A percentile compares a stretch with the other conserved stretches of the same genome.
Evolutionary conservation across 1,139 yeast species (phyloP).

Genomic region (Pichia sp.): DNA sequence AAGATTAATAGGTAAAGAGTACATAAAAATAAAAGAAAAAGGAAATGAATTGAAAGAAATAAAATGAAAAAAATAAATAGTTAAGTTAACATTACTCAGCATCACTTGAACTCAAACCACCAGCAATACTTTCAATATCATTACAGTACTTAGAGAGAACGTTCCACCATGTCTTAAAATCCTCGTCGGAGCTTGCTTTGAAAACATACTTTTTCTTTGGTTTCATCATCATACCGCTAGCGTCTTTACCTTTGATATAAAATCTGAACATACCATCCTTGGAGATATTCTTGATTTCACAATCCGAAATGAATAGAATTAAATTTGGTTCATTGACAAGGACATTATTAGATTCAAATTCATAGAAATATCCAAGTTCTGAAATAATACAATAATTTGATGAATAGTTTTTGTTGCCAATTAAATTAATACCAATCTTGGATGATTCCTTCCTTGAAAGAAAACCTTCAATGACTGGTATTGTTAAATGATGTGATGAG

Average conservation of each 20-base stretch:
- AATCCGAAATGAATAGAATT: slow-evolving; percentile 39
- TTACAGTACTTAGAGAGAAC: slow-evolving; percentile 17
- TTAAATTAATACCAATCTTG: slow-evolving; percentile 18
- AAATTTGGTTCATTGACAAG: slow-evolving; percentile 36
- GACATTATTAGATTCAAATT: slow-evolving; percentile 35
- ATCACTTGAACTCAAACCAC: background rate
- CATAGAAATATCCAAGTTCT: slow-evolving; percentile 34
- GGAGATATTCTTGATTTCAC: slow-evolving; percentile 28
- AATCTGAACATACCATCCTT: slow-evolving; percentile 29
- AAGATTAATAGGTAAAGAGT: background rate
- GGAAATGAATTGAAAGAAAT: background rate
- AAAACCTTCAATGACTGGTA: slow-evolving; percentile 40
- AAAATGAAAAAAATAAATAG: background rate
- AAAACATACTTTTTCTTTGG: slow-evolving; percentile 34
- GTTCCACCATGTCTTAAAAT: slow-evolving; percentile 36
- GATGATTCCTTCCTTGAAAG: slow-evolving; percentile 36
- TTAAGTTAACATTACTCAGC: background rate
- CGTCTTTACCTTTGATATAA: slow-evolving; percentile 36
- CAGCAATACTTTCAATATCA: no score
- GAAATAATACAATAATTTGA: slow-evolving; percentile 40
- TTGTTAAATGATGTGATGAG: slow-evolving; percentile 30
- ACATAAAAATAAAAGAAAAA: no score
- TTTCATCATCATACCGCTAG: slow-evolving; percentile 22
- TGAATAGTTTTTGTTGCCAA: slow-evolving; percentile 27
- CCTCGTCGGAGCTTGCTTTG: slow-evolving; percentile 37